Conservation (phyloP, 371 early-diverging fungal genomes). For the Mortierella sp. region DNA sequence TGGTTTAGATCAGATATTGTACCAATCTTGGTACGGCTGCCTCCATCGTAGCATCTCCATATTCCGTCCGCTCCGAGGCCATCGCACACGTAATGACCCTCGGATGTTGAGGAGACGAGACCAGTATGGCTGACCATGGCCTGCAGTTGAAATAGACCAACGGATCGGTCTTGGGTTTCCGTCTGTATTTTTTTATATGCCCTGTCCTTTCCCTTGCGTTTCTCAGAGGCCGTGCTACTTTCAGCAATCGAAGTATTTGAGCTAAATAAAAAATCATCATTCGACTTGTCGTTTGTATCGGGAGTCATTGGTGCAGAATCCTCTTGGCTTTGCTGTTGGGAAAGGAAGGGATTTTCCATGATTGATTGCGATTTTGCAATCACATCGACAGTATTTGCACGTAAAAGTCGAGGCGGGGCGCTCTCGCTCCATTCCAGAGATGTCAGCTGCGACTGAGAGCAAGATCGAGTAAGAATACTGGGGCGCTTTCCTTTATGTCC, state of each 20-base stretch:
- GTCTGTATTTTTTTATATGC: constrained; percentile 3
- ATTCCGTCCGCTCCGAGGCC: constrained; percentile 38
- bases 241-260: background rate
- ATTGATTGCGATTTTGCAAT: background rate
- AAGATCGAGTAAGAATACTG: constrained; percentile 10
- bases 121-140: constrained; percentile 42
- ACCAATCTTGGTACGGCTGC: constrained; percentile 22
- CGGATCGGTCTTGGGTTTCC: background rate
- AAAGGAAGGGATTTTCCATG: background rate
- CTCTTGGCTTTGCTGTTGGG: constrained; percentile 10
- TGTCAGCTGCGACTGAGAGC: constrained; percentile 14
- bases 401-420: constrained; percentile 2
- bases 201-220: constrained; percentile 28
- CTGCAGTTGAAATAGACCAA: constrained; percentile 27
- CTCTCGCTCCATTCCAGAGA: constrained; percentile 2
- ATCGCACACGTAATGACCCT: constrained; percentile 43
- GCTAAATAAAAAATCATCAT: background rate
- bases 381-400: constrained; percentile 23
- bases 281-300: background rate
- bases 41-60: constrained; percentile 37
- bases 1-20: constrained; percentile 26
- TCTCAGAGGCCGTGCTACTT: background rate
- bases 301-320: background rate
- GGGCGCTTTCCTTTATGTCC: constrained; percentile 11
- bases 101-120: constrained; percentile 15